Evolutionary conservation across 2,329 filamentous ascomycete species (phyloP), one percentile per base, ranked within the genome.

Genomic region (Berkeleyomyces basicola): DNA sequence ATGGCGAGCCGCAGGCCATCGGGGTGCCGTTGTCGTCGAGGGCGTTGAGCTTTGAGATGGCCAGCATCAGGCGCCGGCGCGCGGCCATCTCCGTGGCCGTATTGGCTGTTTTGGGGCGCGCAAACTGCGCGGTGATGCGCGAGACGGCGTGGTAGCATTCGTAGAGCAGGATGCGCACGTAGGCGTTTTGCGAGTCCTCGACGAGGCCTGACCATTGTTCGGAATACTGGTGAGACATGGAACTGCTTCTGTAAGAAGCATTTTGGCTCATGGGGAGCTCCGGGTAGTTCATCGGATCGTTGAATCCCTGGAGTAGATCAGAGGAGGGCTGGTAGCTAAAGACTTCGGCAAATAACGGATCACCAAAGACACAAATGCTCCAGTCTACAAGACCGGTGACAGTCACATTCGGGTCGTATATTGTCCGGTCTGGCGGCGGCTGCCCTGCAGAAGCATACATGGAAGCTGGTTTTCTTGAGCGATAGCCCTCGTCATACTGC

Each of bases 301-400:
- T 70, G 67, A 79, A 82, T 0, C 80, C 81, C 37, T 71, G 70
- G 36, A 80, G 69, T 42, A 83, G 78, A 0, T 75, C 73, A 10
- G 72, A 67, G 3, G 72, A 76, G 0, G 77, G 73, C 16, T 72
- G 69, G 11, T 76, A 73, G 67, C 72, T 75, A 66, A 84, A 81
- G 5, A 74, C 74, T 2, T 72, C 73, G 2, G 78, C 75, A 59
- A 85, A 72, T 2, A 84, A 68, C 0, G 82, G 81, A 65, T 85
- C 82, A 9, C 82, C 82, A 66, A 85, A 84, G 9, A 83, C 67
- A 51, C 78, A 78, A 64, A 77, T 78, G 64, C 78, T 78, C 82
- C 82, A 85, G 70, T 82, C 79, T 40, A 74, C 74, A n/a, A 84
- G 69, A 0, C 81, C 81, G 0, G 74, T 78, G 11, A 83, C 69